Evolutionary conservation across 2,329 filamentous ascomycete species (phyloP), one percentile per base, ranked within the genome.

Genomic region (Cordyceps fumosorosea): DNA sequence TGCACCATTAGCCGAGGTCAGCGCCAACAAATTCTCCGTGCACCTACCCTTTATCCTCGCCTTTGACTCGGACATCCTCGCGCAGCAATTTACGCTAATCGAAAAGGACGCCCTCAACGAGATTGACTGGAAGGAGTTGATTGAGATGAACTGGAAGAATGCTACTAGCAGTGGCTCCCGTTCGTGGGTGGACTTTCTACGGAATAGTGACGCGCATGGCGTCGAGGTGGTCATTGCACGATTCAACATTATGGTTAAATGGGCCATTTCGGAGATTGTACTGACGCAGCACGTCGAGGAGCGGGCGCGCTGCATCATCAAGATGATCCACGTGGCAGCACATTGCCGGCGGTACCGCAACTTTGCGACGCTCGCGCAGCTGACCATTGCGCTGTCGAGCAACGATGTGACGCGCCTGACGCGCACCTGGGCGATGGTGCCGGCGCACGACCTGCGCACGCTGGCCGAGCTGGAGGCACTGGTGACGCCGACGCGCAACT

Each of bases 161-260:
- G 78, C 81, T 20, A 81, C 84, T 18, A 83, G 83, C 54, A 85
- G 82, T 56, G 80, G 87, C 64, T 84, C 86, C 42, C 84, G 86
- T 59, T 90, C 91, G 24, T 95, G 90, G 90, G 90, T 93, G 12
- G 87, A 91, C 50, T 93, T 92, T 70, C 78, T 93, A 47, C 85
- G 87, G 58, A 86, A 87, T 56, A 83, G 87, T 50, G 86, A 90
- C 67, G 87, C 88, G 2, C 84, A 84, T 60, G 90, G 90, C 16
- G 88, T 95, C 44, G 90, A 93, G 70, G 88, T 95, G 24, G 89
- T 93, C 54, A 90, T 93, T 72, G 89, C 90, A 10, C 87, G 90
- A 55, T 95, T 95, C 78, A 95, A 95, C 73, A 84, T 95, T 65
- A 89, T 93, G 78, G 90, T 93, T 64, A 93, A 93, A 73, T 95